Conservation (phyloP, 2,329 filamentous ascomycete species). For the Ceratocystis ficicola region DNA sequence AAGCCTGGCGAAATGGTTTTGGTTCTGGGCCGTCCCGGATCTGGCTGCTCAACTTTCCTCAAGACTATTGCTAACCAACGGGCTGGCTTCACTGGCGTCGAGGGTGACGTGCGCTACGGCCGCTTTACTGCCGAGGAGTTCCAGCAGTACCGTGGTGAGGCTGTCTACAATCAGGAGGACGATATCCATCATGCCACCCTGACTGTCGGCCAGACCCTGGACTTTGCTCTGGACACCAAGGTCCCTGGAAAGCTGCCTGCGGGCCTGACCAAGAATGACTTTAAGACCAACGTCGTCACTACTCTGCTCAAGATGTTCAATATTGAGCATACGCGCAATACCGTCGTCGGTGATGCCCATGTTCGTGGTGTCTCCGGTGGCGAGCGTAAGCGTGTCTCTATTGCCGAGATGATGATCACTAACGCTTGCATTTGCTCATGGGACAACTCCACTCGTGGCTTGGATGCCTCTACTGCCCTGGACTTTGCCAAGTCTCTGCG, state of each 20-base stretch:
- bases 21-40: conserved; percentile 66
- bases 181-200: conserved; percentile 76
- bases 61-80: conserved; percentile 57
- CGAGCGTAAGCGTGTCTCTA: conserved; percentile 68
- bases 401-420: conserved; percentile 71
- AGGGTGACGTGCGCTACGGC: conserved; percentile 65
- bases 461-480: conserved; percentile 56
- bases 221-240: conserved; percentile 75
- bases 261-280: conserved; percentile 58
- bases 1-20: conserved; percentile 82
- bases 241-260: conserved; percentile 67
- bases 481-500: conserved; percentile 59
- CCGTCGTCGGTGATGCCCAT: conserved; percentile 71
- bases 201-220: conserved; percentile 76
- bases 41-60: conserved; percentile 57
- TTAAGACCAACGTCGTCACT: conserved; percentile 63
- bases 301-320: conserved; percentile 84
- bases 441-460: conserved; percentile 61
- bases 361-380: conserved; percentile 69
- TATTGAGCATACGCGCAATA: conserved; percentile 77
- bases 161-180: conserved; percentile 76
- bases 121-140: conserved; percentile 61
- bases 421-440: conserved; percentile 60
- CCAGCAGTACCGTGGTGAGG: conserved; percentile 64
- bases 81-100: conserved; percentile 41